Conservation (phyloP, 2,329 filamentous ascomycete species). For the Fusarium cyanostomum region DNA sequence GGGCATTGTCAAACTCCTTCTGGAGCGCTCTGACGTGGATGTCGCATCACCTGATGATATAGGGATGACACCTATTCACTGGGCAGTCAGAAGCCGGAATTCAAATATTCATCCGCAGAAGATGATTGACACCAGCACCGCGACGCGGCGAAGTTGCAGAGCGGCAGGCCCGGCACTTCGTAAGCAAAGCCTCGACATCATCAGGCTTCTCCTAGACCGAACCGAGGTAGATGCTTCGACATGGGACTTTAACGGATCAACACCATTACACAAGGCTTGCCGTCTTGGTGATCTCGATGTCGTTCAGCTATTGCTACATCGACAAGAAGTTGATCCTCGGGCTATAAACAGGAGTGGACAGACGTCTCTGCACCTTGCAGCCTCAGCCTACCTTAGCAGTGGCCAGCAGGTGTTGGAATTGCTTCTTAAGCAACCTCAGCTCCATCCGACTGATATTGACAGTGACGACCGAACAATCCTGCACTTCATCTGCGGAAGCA, state of each 20-base stretch:
- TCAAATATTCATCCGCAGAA: background rate
- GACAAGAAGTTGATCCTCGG: conserved; percentile 1
- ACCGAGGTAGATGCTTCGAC: background rate
- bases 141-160: too few relatives aligned
- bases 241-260: background rate
- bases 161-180: background rate
- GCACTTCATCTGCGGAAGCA: conserved; percentile 1
- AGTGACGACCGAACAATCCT: background rate
- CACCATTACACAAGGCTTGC: conserved; percentile 6
- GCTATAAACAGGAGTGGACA: background rate
- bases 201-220: conserved; percentile 1
- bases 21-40: background rate
- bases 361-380: conserved; percentile 14
- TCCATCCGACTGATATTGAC: background rate
- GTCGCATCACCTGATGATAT: background rate
- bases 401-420: background rate
- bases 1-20: background rate
- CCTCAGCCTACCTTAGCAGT: background rate
- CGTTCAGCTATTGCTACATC: conserved; percentile 3
- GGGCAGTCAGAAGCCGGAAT: conserved; percentile 2
- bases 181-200: conserved; percentile 2
- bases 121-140: too few relatives aligned
- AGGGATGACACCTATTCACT: conserved; percentile 1
- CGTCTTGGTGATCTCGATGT: background rate
- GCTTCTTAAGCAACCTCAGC: background rate